Conservation (phyloP, 768 basidiomycete genomes). For the Boletus coccyginus region DNA sequence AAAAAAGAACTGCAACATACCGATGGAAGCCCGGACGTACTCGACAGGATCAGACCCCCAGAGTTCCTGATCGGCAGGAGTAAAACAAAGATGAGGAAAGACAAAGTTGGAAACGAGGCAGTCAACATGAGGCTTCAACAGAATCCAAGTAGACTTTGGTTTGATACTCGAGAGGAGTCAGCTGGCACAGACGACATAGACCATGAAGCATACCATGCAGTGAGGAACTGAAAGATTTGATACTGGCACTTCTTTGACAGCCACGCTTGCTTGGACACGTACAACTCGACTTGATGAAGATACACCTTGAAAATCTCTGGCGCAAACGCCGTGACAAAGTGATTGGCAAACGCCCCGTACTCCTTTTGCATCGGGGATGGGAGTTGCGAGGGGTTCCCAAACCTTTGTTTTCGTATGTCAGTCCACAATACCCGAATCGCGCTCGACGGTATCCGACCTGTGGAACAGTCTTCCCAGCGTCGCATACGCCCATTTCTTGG, state of each 20-base stretch:
- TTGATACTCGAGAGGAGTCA: slow-evolving; percentile 62
- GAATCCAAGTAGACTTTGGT: slow-evolving; percentile 87
- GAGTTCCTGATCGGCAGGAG: slow-evolving; percentile 56
- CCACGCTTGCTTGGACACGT: slow-evolving; percentile 72
- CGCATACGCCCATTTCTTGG: slow-evolving; percentile 93
- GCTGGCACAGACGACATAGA: neutral
- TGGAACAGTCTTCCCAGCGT: slow-evolving; percentile 78
- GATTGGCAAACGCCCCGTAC: slow-evolving; percentile 69
- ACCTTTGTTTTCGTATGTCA: slow-evolving; percentile 43
- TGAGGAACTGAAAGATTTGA: slow-evolving; percentile 81
- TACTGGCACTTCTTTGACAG: slow-evolving; percentile 81
- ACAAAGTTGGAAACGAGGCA: slow-evolving; percentile 76
- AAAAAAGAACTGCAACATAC: slow-evolving; percentile 37
- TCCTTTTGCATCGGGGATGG: slow-evolving; percentile 67
- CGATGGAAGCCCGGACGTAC: slow-evolving; percentile 72
- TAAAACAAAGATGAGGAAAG: slow-evolving; percentile 86
- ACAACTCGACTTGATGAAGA: slow-evolving; percentile 61
- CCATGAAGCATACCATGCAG: slow-evolving; percentile 64
- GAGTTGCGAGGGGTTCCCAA: slow-evolving; percentile 85
- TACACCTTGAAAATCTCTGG: slow-evolving; percentile 87
- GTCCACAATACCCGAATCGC: neutral
- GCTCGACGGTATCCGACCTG: slow-evolving; percentile 37
- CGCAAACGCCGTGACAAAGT: slow-evolving; percentile 75
- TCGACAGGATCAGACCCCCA: slow-evolving; percentile 86
- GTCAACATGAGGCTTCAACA: slow-evolving; percentile 83